phyloP scores from a whole-genome alignment of 2,329 filamentous ascomycete species.

The Hansfordia pulvinata region DNA sequence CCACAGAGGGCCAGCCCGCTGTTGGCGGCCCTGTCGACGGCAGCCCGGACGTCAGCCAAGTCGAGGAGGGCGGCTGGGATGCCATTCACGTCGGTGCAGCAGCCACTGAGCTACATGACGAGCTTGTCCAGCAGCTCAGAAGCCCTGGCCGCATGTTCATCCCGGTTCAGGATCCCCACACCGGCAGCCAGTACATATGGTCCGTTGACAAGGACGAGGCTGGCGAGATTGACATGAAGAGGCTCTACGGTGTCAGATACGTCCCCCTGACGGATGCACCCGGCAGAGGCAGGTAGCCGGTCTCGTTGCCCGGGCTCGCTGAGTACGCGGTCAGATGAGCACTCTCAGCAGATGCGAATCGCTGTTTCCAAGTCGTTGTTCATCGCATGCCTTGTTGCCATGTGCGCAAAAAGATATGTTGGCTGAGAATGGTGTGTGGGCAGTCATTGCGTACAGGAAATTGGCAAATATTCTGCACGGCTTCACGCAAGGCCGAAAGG shows the following conservation, averaged over 20 bases:
- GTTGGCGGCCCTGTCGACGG: conserved; percentile 9
- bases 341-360: too few species aligned
- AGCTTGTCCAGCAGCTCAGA: conserved; percentile 64
- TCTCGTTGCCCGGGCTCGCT: too few species aligned
- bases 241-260: conserved; percentile 59
- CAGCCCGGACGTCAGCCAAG: conserved; percentile 23
- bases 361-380: too few species aligned
- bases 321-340: too few species aligned
- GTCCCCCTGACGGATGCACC: conserved; percentile 66
- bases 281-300: too few species aligned
- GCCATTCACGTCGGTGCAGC: conserved; percentile 92
- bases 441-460: too few species aligned
- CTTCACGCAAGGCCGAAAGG: too few species aligned
- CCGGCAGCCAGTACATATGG: conserved; percentile 53
- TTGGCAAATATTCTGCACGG: too few species aligned
- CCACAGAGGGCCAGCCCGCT: conserved; percentile 10
- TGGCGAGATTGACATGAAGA: conserved; percentile 46
- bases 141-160: conserved; percentile 73
- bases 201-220: conserved; percentile 57
- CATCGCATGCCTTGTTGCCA: too few species aligned
- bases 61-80: conserved; percentile 56
- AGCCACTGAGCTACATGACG: conserved; percentile 57
- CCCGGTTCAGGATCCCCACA: conserved; percentile 46
- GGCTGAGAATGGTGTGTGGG: too few species aligned
- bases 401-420: too few species aligned